phyloP scores from a whole-genome alignment of 495 filamentous ascomycete species.

The Penicillium cataractarum region DNA sequence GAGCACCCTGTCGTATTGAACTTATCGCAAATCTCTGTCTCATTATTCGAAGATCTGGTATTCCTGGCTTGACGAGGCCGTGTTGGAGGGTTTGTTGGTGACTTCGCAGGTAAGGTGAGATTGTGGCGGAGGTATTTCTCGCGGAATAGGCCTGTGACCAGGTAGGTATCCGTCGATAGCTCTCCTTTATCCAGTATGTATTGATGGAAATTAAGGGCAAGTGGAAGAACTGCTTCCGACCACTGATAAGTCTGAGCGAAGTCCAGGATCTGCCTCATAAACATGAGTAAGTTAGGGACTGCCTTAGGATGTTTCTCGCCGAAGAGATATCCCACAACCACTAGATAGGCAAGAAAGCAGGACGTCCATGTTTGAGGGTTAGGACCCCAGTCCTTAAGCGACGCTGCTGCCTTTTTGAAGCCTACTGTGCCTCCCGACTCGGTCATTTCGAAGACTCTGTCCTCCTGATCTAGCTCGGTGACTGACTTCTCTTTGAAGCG shows the following conservation, averaged over 20 bases:
- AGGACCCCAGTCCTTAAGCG: neutral
- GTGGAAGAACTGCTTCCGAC: neutral
- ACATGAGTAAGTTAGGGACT: neutral
- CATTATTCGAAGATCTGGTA: neutral
- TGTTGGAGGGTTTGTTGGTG: neutral
- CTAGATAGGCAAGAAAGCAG: neutral
- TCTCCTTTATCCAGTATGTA: neutral
- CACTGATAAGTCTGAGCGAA: neutral
- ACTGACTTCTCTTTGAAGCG: conserved; percentile 14
- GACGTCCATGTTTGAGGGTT: neutral
- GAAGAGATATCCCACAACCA: neutral
- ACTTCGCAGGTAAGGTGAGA: neutral
- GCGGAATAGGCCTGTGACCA: neutral
- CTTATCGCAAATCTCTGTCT: neutral
- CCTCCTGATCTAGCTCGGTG: conserved; percentile 12
- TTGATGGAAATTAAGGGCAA: neutral
- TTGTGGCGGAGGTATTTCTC: neutral
- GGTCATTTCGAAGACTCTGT: conserved; percentile 8
- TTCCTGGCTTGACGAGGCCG: neutral
- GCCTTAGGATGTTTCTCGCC: neutral
- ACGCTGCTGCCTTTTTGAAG: neutral
- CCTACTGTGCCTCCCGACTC: conserved; percentile 7
- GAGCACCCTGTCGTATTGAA: neutral
- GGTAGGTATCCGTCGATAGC: neutral
- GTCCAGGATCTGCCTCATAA: neutral